These are phyloP conservation scores for Fusarium marasasianum DNA, from an alignment of 2,329 filamentous ascomycete genomes.

Conservation along the genomic window DNA sequence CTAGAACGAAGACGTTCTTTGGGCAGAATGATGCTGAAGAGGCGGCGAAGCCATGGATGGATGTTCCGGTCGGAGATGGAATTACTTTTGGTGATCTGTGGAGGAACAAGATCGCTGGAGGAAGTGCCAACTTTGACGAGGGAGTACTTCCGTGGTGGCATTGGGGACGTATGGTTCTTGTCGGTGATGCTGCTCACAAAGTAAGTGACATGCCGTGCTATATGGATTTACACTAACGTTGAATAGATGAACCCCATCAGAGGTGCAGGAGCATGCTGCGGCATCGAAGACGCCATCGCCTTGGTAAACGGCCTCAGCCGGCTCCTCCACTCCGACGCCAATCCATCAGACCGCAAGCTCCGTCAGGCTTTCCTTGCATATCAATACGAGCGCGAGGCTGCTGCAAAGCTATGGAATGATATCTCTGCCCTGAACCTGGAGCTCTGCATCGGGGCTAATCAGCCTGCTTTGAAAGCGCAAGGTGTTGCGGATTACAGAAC, in stretches of 20 bases:
- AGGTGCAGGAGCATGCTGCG: conserved; percentile 22
- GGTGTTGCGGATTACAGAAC: background rate
- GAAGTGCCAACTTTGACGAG: conserved; percentile 22
- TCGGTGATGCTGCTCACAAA: conserved; percentile 22
- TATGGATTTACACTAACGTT: too few species aligned
- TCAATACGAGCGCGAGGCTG: conserved; percentile 7
- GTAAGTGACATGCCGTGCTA: background rate
- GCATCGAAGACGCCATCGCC: conserved; percentile 12
- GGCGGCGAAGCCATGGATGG: conserved; percentile 1
- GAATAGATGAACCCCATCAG: conserved; percentile 21
- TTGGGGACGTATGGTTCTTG: conserved; percentile 22
- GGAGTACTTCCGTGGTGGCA: conserved; percentile 22
- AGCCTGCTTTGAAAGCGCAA: background rate
- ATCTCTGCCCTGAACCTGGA: conserved; percentile 7
- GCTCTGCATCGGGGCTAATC: conserved; percentile 2
- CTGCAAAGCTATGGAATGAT: conserved; percentile 11
- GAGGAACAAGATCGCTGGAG: conserved; percentile 13
- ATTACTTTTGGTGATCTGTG: conserved; percentile 19
- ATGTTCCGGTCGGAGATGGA: background rate
- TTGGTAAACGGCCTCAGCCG: conserved; percentile 7
- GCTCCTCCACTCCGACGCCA: background rate
- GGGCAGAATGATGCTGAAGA: conserved; percentile 22
- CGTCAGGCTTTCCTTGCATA: background rate
- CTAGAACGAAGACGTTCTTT: conserved; percentile 11
- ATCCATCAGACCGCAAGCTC: background rate